Percentiles rank a stretch among this genome's conserved stretches.
Conservation (phyloP, 2,329 filamentous ascomycete species). For the Aureobasidium lini region DNA sequence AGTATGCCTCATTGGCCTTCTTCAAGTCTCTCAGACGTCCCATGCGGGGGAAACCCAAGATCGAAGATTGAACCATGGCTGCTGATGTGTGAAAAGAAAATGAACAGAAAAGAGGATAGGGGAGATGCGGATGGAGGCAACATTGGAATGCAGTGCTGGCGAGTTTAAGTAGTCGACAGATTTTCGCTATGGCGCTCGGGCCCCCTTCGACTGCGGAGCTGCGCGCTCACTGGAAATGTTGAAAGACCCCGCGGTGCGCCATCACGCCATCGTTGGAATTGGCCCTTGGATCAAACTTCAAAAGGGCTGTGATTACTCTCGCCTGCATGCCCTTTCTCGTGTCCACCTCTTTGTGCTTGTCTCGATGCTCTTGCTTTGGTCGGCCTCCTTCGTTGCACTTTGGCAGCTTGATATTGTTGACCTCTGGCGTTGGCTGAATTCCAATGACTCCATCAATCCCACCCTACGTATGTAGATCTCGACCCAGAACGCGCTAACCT, state of each 20-base stretch:
- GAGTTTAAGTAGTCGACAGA: constrained; percentile 7
- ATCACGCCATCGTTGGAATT: constrained; percentile 2
- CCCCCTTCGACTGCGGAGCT: constrained; percentile 1
- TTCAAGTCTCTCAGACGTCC: constrained; percentile 97
- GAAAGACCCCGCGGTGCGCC: not conserved
- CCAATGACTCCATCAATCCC: constrained; percentile 2
- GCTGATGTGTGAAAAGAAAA: constrained; percentile 15
- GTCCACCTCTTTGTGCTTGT: not conserved
- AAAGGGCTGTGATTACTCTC: not conserved
- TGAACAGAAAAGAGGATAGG: constrained; percentile 8
- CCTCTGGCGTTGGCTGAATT: not conserved
- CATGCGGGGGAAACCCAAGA: constrained; percentile 99
- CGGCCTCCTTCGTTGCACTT: not conserved
- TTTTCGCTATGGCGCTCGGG: constrained; percentile 1
- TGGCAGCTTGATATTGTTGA: constrained; percentile 6
- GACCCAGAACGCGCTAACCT: constrained; percentile 7
- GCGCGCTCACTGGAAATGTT: not conserved
- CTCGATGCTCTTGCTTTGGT: not conserved
- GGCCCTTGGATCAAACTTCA: not conserved
- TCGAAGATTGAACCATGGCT: constrained; percentile 51
- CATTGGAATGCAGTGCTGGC: not conserved
- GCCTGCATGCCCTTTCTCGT: not conserved
- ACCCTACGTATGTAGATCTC: constrained; percentile 3
- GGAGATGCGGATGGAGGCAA: constrained; percentile 8
- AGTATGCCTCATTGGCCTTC: constrained; percentile 99